phyloP scores from a whole-genome alignment of 1,284 basidiomycete species.

The Puccinia polysora region DNA sequence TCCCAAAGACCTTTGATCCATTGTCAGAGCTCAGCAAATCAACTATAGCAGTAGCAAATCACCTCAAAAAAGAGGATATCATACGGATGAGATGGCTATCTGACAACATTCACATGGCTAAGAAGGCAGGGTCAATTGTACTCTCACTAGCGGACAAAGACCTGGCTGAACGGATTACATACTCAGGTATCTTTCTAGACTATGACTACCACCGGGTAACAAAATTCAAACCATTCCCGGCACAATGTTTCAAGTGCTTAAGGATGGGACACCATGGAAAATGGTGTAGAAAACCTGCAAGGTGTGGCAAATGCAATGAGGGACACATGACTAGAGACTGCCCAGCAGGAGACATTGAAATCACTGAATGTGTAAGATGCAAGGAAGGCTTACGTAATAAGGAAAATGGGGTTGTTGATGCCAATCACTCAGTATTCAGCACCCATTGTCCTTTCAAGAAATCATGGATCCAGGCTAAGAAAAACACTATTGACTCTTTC shows the following conservation, averaged over 20 bases:
- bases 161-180: not conserved
- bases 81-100: no score
- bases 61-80: no score
- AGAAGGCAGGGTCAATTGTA: no score
- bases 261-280: conserved; percentile 1
- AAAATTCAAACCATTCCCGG: not conserved
- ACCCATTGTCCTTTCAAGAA: not conserved
- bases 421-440: not conserved
- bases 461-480: not conserved
- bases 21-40: no score
- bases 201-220: conserved; percentile 1
- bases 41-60: no score
- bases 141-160: no score
- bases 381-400: not conserved
- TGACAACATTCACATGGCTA: no score
- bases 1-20: no score
- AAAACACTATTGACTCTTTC: not conserved
- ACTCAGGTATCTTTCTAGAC: conserved; percentile 1
- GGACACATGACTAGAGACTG: conserved; percentile 13
- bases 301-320: conserved; percentile 16
- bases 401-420: not conserved
- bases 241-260: conserved; percentile 25
- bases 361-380: not conserved
- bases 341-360: not conserved
- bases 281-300: not conserved